Base-by-base conservation (phyloP, 371 early-diverging fungal species). In the Syncephalastrum racemosum region DNA sequence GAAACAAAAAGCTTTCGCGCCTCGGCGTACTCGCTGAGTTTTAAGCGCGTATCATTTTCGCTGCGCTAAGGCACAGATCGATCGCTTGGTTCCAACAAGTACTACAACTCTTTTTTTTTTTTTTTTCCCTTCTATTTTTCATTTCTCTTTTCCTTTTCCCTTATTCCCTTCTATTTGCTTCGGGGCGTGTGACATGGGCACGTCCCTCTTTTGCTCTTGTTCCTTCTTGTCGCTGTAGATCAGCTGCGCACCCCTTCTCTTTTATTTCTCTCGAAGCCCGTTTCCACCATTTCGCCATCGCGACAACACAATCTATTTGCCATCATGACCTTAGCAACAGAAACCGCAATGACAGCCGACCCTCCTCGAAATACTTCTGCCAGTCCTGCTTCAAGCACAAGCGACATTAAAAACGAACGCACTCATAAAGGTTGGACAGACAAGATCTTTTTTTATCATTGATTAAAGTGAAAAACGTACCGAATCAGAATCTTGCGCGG, bases 101-200 rank as follows among this genome's bases (percentile, higher is more conserved):
- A 27, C 27, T 31, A 5, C 36, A 31, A 31, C 15, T 60, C 46
- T 51, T 40, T 52, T 36, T 54, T 23, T 50, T 45, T 57, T 31
- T 47, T 40, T 53, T 36, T 25, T 39, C 18, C 49, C 19, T 20
- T 22, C 24, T 48, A 12, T 55, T 41, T 60, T 27, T 53, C 41
- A 58, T 58, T 51, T 51, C 43, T 53, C 24, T 25, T 23, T 62
- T 48, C 19, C 18, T 31, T 58, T 48, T 49, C 40, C 39, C 39
- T 27, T 46, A 20, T 44, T 13, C 23, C 8, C 39, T 46, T 19
- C 7, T 25, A 13, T 20, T 45, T 19, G 56, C 56, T 56, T 31
- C 36, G 36, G 36, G 36, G 36, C 10, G 36, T 31, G 36, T 31
- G 36, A 31, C 36, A 31, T 31, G 36, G 36, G 36, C 36, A 31